These are phyloP conservation scores for Lipomyces starkeyi DNA, from an alignment of 805 yeast genomes.

Conservation along the genomic window DNA sequence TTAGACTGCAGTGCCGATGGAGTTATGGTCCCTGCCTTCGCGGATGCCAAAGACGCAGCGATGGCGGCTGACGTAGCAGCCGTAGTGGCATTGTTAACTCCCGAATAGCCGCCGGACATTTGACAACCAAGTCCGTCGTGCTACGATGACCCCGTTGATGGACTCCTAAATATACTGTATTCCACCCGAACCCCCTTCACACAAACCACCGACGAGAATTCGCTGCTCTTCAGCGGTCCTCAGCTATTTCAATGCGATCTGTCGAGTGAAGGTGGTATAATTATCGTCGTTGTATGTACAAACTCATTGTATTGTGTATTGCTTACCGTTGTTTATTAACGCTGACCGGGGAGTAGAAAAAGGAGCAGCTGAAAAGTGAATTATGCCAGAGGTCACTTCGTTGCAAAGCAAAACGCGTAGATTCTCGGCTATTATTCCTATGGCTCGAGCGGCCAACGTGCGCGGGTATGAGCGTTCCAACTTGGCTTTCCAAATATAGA, in stretches of 20 bases:
- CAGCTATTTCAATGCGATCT: not conserved
- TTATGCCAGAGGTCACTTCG: too few species aligned
- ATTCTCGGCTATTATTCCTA: not conserved
- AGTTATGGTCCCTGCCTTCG: not conserved
- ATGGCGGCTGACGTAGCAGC: conserved; percentile 9
- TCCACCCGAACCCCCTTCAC: not conserved
- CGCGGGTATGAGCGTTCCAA: too few species aligned
- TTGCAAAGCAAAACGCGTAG: not conserved
- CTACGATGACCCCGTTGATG: not conserved
- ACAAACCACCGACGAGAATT: not conserved
- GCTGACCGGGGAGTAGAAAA: not conserved
- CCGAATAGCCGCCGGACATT: not conserved
- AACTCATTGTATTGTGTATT: not conserved
- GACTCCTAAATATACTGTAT: not conserved
- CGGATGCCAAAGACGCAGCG: conserved; percentile 11
- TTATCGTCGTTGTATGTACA: not conserved
- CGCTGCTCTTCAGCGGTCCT: not conserved
- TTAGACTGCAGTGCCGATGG: not conserved
- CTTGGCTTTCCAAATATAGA: not conserved
- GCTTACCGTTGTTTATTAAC: not conserved
- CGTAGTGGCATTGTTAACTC: not conserved
- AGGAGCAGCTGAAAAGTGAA: not conserved
- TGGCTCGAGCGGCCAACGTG: not conserved
- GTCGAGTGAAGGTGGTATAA: not conserved
- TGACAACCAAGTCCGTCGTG: not conserved